Evolutionary conservation across 1,139 yeast genomes (phyloP), one percentile per base, ranked within the genome.

Genomic region (Kurtzmaniella natalensis): DNA sequence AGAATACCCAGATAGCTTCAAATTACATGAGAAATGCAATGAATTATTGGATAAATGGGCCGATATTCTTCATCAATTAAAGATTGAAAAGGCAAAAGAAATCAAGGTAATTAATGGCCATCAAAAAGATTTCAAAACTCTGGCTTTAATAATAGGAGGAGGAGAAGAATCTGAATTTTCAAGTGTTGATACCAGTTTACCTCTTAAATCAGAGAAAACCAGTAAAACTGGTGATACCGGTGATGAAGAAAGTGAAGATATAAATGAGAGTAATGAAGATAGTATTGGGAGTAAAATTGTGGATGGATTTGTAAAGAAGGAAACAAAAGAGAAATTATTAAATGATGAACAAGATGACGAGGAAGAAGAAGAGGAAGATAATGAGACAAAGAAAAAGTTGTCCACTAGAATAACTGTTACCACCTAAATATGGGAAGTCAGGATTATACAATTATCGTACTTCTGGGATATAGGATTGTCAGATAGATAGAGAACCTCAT

Each of bases 31-130:
- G 37, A 57, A 71, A 42, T 64, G 75, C 40, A 55, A 55, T 18
- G 68, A 64, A 36, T 50, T 74, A 30, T 52, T 74, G 36, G 37
- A 48, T n/a, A 60, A 63, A 38, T 75, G 81, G 80, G 53, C 55
- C 18, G 48, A 52, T n/a, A 40, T 57, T 25, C 57, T 69, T 33
- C 70, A 63, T 30, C 44, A 51, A 21, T 54, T 68, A 30, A 63
- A 62, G 44, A 39, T 48, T 25, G 72, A 65, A 34, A 67, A 65
- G 38, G 50, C 48, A 38, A 44, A 41, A 30, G 28, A 38, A 18
- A 26, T 25, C 14, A 29, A 34, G 18, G 20, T 20, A 21, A 18
- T 25, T 16, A 13, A 20, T 16, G 17, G 9, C 3, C 16, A 11
- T 16, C 26, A 11, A 16, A 26, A 15, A 20, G 14, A n/a, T 18